Evolutionary conservation across 2,329 filamentous ascomycete species (phyloP).

Genomic region (Berkeleyomyces rouxiae): DNA sequence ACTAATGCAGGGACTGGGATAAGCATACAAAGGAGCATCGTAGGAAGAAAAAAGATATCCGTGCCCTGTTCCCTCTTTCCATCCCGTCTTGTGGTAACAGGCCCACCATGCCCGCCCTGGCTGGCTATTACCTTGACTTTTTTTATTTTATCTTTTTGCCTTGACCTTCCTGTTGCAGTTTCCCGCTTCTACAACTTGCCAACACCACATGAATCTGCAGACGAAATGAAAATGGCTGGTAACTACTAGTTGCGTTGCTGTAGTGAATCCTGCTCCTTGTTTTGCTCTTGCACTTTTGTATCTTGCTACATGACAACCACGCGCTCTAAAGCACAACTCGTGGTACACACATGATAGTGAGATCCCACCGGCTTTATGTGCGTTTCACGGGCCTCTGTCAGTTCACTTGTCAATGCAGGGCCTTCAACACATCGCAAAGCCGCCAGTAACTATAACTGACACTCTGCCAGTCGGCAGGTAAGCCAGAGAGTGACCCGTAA

Average conservation of each 20-base stretch:
- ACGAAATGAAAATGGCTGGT: neutral
- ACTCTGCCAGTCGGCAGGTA: neutral
- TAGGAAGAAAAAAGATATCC: neutral
- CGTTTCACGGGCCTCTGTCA: too few species aligned
- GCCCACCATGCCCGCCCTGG: neutral
- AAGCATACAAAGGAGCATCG: neutral
- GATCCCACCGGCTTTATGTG: neutral
- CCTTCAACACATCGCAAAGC: neutral
- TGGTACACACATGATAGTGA: neutral
- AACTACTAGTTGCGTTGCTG: neutral
- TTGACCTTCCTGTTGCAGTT: neutral
- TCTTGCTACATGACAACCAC: neutral
- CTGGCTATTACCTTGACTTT: neutral
- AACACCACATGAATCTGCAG: neutral
- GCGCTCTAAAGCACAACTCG: neutral
- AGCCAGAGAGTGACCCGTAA: neutral
- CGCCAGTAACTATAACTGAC: neutral
- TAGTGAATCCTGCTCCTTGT: neutral
- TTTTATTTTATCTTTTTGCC: neutral
- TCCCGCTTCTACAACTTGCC: neutral
- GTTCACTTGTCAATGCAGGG: neutral
- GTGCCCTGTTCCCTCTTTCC: neutral
- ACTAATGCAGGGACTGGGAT: conserved; percentile 1
- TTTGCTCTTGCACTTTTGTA: neutral
- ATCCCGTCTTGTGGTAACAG: neutral